Base-by-base conservation (phyloP, 805 yeast species). In the Saturnispora kantuleensis region DNA sequence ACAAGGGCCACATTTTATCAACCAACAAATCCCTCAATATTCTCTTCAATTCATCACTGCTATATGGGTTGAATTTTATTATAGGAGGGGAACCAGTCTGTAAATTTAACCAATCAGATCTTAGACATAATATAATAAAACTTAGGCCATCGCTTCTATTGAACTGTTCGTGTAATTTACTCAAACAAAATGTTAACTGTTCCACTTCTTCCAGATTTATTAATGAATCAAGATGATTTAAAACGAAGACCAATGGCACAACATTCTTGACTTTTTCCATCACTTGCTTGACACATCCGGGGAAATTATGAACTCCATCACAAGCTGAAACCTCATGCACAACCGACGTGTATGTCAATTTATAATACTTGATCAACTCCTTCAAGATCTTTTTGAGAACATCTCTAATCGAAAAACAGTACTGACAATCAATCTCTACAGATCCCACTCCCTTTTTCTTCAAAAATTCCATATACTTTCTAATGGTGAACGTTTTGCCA, bases 401-500 rank as follows among this genome's bases (percentile, higher is more conserved):
- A 9, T 66, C 56, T 45, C 65, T 65, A 34, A 59, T 58, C 5
- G 71, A 63, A 26, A 74, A 54, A 41, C 70, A 64, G 48, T 66
- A 73, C 42, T 73, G 76, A 52, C 79, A 73, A 10, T 65, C 58
- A 11, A 75, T 52, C 6, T 63, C 48, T 2, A 69, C 55, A 16
- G 55, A 52, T 5, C 55, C 53, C 5, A 67, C 53, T 2, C 53
- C 54, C 4, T 26, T 31, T 2, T 31, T 12, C 9, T 44, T 31
- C 11, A 67, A 41, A 8, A 51, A 45, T 6, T 60, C 40, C 12
- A 73, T 53, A 47, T 61, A 70, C 13, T 52, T 45, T 1, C 47
- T 50, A 5, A 74, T 57, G 1, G 68, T 62, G 44, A 57, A 59
- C 2, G 77, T 58, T 51, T 75, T 75, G 0, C 81, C 81, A 13